Conservation (phyloP, 441 rosid species). For the Erodium texanum region DNA sequence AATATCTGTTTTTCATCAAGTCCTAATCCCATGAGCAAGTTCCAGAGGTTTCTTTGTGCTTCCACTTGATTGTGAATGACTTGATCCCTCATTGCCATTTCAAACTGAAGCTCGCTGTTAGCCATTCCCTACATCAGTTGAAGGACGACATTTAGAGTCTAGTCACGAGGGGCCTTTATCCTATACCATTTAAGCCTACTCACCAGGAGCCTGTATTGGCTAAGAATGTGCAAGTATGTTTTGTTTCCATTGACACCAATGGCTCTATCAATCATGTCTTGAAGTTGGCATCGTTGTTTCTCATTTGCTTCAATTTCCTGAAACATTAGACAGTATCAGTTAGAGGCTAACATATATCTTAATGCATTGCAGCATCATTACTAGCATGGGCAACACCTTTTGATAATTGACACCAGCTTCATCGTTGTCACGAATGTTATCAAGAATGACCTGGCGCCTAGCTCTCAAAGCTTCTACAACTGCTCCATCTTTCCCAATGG, state of each 20-base stretch:
- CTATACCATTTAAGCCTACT: slow-evolving; percentile 19
- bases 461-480: slow-evolving; percentile 50
- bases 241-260: slow-evolving; percentile 64
- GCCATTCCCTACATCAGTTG: slow-evolving; percentile 57
- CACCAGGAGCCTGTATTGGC: slow-evolving; percentile 89
- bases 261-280: slow-evolving; percentile 78
- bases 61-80: slow-evolving; percentile 76
- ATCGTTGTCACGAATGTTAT: slow-evolving; percentile 91
- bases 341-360: slow-evolving; percentile 1
- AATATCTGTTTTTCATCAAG: slow-evolving; percentile 60
- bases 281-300: slow-evolving; percentile 63
- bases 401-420: slow-evolving; percentile 75
- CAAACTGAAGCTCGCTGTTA: slow-evolving; percentile 83
- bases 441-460: slow-evolving; percentile 84
- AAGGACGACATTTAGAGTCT: neutral
- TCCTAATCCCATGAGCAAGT: slow-evolving; percentile 66
- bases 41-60: slow-evolving; percentile 75
- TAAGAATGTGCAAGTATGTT: slow-evolving; percentile 76
- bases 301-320: slow-evolving; percentile 87
- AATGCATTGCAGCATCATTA: slow-evolving; percentile 3
- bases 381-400: slow-evolving; percentile 36
- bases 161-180: neutral
- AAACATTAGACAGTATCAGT: slow-evolving; percentile 12
- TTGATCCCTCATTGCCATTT: slow-evolving; percentile 96
- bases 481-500: slow-evolving; percentile 50